Evolutionary conservation across 352 stramenopile species (phyloP).

Genomic region (Phytophthora citricola): DNA sequence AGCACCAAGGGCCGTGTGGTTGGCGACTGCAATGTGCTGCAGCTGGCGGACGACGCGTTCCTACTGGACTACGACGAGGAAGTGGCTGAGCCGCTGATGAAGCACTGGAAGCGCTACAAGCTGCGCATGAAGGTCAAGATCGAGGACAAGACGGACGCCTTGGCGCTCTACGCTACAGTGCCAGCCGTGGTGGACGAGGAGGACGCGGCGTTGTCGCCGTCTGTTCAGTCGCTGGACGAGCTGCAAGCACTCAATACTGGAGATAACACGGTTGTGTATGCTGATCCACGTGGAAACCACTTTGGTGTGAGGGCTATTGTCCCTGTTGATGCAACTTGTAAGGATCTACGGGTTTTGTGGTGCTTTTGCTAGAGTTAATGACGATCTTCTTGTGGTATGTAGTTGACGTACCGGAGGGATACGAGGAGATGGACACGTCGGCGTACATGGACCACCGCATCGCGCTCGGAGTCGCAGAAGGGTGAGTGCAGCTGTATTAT

Average conservation of each 20-base stretch:
- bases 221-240: conserved; percentile 20
- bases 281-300: conserved; percentile 64
- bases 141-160: conserved; percentile 67
- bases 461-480: conserved; percentile 75
- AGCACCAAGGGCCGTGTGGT: conserved; percentile 82
- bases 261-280: conserved; percentile 51
- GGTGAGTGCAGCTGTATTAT: conserved; percentile 42
- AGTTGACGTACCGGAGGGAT: conserved; percentile 66
- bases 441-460: conserved; percentile 73
- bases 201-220: conserved; percentile 33
- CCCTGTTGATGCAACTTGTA: conserved; percentile 40
- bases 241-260: conserved; percentile 47
- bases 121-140: conserved; percentile 84
- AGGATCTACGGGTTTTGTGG: conserved; percentile 6
- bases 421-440: conserved; percentile 45
- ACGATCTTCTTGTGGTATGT: conserved; percentile 8
- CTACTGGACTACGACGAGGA: conserved; percentile 75
- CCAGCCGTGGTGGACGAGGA: conserved; percentile 45
- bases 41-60: conserved; percentile 73
- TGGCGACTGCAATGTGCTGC: conserved; percentile 80
- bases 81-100: conserved; percentile 63
- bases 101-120: conserved; percentile 92
- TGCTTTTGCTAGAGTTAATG: conserved; percentile 11
- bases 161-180: conserved; percentile 58
- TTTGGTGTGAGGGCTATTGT: conserved; percentile 78